These are phyloP conservation scores for Darksidea phi DNA, from an alignment of 495 filamentous ascomycete genomes.

Conservation along the genomic window DNA sequence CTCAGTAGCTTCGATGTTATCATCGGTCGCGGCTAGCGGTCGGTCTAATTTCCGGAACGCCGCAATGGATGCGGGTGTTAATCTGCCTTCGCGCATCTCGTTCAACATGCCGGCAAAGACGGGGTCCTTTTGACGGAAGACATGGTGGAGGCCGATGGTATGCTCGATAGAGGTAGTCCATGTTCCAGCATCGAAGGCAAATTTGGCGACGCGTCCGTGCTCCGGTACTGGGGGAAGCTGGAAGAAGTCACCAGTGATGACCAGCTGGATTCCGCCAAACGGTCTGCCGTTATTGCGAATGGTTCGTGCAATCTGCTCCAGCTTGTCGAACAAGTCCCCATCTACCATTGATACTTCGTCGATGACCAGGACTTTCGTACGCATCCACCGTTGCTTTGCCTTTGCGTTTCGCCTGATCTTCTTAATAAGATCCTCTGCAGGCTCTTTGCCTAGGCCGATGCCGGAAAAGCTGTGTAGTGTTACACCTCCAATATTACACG, in stretches of 20 bases:
- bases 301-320: constrained; percentile 80
- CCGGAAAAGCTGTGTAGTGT: constrained; percentile 95
- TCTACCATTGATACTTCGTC: constrained; percentile 99
- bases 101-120: constrained; percentile 94
- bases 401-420: constrained; percentile 90
- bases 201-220: constrained; percentile 68
- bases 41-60: constrained; percentile 71
- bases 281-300: constrained; percentile 83
- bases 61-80: constrained; percentile 65
- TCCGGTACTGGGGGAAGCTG: constrained; percentile 94
- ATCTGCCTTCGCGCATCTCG: constrained; percentile 87
- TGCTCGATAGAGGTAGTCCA: constrained; percentile 93
- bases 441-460: constrained; percentile 92
- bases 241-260: constrained; percentile 97
- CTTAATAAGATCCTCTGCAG: constrained; percentile 75
- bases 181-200: constrained; percentile 85
- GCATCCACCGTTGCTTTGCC: constrained; percentile 82
- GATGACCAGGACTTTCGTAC: constrained; percentile 80
- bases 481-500: constrained; percentile 94
- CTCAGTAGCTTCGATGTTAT: constrained; percentile 85
- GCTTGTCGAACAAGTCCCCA: constrained; percentile 93
- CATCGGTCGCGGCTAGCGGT: constrained; percentile 61
- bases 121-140: constrained; percentile 95
- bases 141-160: constrained; percentile 90
- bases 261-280: constrained; percentile 93